A percentile compares a stretch with the other conserved stretches of the same genome.
These are phyloP conservation scores for Evernia prunastri DNA, from an alignment of 495 filamentous ascomycete genomes.

Conservation along the genomic window DNA sequence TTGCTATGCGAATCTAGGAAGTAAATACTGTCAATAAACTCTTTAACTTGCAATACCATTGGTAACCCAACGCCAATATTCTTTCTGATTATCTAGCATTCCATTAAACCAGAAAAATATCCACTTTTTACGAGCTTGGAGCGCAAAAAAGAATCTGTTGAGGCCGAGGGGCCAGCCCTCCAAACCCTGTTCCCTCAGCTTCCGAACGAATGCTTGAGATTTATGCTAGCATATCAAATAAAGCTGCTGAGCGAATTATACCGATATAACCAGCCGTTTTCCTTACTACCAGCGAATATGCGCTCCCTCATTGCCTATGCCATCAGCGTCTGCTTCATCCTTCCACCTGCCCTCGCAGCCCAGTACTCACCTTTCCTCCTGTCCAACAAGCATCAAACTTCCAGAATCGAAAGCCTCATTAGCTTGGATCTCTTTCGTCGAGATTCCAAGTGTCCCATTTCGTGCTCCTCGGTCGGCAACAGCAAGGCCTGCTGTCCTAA, in stretches of 20 bases:
- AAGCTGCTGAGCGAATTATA: background rate
- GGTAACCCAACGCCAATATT: background rate
- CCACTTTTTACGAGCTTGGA: background rate
- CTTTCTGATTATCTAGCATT: background rate
- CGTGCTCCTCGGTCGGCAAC: conserved; percentile 18
- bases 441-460: conserved; percentile 21
- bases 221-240: background rate
- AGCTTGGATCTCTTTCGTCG: conserved; percentile 22
- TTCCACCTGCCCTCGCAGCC: conserved; percentile 3
- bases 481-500: conserved; percentile 47
- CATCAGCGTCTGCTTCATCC: background rate
- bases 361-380: conserved; percentile 19
- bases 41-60: background rate
- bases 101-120: background rate
- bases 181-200: background rate
- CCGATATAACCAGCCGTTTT: background rate
- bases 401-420: conserved; percentile 8
- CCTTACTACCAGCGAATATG: background rate
- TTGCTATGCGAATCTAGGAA: conserved; percentile 9
- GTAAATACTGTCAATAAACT: conserved; percentile 6
- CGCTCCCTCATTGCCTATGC: background rate
- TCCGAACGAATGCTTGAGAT: background rate
- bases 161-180: conserved; percentile 6
- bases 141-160: background rate
- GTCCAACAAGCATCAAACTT: background rate